These are phyloP conservation scores for Xeromyces bisporus DNA, from an alignment of 495 filamentous ascomycete species.

Conservation along the genomic window DNA sequence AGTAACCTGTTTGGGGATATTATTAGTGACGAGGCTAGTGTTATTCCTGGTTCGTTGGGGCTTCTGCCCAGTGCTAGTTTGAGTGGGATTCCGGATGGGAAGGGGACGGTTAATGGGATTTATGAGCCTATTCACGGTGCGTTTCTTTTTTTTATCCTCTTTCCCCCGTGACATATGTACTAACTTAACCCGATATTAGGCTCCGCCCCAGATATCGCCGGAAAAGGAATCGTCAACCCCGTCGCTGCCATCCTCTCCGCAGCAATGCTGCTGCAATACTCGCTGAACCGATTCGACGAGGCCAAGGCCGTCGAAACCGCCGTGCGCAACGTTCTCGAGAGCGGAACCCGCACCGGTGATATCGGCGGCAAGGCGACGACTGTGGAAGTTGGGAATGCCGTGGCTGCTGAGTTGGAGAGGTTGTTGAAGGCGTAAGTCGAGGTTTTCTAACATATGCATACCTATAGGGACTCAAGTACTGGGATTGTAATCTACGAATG, in stretches of 20 bases:
- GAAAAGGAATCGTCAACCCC: constrained; percentile 72
- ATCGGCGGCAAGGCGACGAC: constrained; percentile 37
- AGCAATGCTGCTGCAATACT: constrained; percentile 41
- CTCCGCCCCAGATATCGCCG: constrained; percentile 47
- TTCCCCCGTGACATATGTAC: too few species aligned
- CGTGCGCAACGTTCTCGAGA: constrained; percentile 34
- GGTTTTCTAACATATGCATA: too few species aligned
- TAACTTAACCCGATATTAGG: too few species aligned
- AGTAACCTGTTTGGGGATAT: constrained; percentile 97
- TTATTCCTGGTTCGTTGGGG: constrained; percentile 84
- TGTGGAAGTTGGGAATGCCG: constrained; percentile 34
- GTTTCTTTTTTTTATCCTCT: constrained; percentile 9
- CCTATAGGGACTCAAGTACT: too few species aligned
- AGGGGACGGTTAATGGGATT: constrained; percentile 46
- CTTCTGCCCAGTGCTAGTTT: constrained; percentile 80
- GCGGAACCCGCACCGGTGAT: constrained; percentile 36
- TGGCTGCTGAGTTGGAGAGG: constrained; percentile 33
- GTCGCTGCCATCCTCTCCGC: constrained; percentile 38
- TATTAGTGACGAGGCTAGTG: constrained; percentile 88
- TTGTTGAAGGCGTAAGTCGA: constrained; percentile 21
- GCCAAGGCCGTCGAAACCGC: constrained; percentile 36
- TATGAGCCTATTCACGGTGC: constrained; percentile 96
- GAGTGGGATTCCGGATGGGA: constrained; percentile 65
- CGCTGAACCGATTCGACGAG: constrained; percentile 31
- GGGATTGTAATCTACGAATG: too few species aligned